Evolutionary conservation across 78 protist genomes (phyloP).

Genomic region (Protostelium mycophagum): DNA sequence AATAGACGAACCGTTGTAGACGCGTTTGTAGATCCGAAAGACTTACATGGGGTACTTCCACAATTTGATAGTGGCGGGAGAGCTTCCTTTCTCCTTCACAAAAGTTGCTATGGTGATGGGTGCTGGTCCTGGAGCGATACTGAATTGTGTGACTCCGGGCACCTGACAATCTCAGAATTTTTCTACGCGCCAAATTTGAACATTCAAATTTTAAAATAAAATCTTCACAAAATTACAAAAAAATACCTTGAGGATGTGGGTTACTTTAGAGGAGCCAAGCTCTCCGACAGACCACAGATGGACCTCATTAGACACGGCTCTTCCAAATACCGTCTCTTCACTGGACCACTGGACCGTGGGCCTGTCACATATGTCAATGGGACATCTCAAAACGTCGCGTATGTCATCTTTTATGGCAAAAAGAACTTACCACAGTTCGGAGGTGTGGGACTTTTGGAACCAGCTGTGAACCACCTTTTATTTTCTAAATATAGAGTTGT

Average conservation of each 20-base stretch:
- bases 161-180: neutral
- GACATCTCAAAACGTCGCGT: neutral
- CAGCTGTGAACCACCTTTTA: no score
- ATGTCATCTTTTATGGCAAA: no score
- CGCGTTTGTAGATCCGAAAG: no score
- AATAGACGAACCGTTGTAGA: neutral
- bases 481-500: no score
- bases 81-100: neutral
- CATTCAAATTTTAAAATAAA: neutral
- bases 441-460: neutral
- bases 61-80: neutral
- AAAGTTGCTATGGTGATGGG: neutral
- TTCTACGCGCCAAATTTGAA: no score
- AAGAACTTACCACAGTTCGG: neutral
- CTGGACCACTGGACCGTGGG: neutral
- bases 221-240: no score
- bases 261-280: neutral
- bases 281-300: neutral
- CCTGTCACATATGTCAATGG: no score
- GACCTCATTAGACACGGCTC: neutral
- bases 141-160: neutral
- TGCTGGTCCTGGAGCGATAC: neutral
- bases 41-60: neutral
- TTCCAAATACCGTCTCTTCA: neutral
- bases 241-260: neutral